Conservation (phyloP, 371 early-diverging fungal species). For the Mortierella sp. region DNA sequence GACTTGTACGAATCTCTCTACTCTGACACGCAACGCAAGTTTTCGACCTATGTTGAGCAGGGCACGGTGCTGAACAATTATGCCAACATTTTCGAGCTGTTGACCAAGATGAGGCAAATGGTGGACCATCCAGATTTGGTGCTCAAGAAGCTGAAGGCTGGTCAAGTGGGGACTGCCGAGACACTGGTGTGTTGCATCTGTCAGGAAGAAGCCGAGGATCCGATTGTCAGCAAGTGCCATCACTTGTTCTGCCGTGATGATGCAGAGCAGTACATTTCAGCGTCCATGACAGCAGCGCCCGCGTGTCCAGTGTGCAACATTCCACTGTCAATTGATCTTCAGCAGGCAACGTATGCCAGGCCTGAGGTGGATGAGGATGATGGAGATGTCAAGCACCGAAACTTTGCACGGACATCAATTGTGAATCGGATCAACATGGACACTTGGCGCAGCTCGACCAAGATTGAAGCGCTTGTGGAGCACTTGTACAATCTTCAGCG, state of each 20-base stretch:
- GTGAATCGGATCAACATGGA: slow-evolving; percentile 92
- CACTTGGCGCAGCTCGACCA: slow-evolving; percentile 87
- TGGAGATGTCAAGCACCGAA: slow-evolving; percentile 34
- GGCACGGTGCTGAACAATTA: slow-evolving; percentile 95
- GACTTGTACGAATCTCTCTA: slow-evolving; percentile 93
- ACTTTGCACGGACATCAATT: slow-evolving; percentile 79
- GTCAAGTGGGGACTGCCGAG: slow-evolving; percentile 46
- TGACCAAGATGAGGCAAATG: slow-evolving; percentile 79
- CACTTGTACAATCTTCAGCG: slow-evolving; percentile 83
- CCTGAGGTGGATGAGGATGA: slow-evolving; percentile 32
- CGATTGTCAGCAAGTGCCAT: slow-evolving; percentile 90
- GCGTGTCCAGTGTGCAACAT: slow-evolving; percentile 91
- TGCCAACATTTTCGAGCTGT: slow-evolving; percentile 89
- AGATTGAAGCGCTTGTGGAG: slow-evolving; percentile 94
- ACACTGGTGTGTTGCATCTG: slow-evolving; percentile 92
- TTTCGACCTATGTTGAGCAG: slow-evolving; percentile 86
- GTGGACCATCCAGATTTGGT: slow-evolving; percentile 94
- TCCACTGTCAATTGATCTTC: slow-evolving; percentile 83
- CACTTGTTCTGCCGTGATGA: slow-evolving; percentile 90
- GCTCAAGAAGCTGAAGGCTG: slow-evolving; percentile 60
- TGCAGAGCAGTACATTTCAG: slow-evolving; percentile 63
- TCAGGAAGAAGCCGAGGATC: slow-evolving; percentile 90
- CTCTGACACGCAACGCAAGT: slow-evolving; percentile 79
- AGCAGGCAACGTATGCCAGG: slow-evolving; percentile 66
- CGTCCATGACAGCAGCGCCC: slow-evolving; percentile 59